Evolutionary conservation across 2,329 filamentous ascomycete genomes (phyloP), one percentile per base, ranked within the genome.

Genomic region (Bipolaris gigantea): DNA sequence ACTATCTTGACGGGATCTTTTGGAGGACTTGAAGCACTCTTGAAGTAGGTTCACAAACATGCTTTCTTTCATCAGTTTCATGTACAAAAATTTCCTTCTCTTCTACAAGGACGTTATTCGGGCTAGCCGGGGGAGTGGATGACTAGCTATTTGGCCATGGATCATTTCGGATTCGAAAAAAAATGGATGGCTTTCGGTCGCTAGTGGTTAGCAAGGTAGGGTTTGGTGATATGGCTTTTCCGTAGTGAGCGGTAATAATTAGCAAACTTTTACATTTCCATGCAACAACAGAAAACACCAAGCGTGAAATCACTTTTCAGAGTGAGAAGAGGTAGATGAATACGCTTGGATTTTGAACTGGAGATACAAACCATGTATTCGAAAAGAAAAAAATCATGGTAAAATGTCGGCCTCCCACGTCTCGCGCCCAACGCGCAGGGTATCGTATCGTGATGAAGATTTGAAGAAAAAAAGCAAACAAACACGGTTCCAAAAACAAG

Each of bases 1-100:
- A 15, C n/a, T 18, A 69, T 69, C 57, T 69, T 55, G 55, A 44
- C 50, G 30, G 34, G 56, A 56, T 47, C 35, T 63, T 61, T 62
- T 65, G 62, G 57, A 58, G 57, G 53, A 53, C 43, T 63, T 64
- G 60, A 56, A 49, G 58, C 62, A 44, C 49, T 32, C 39, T 51
- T 48, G 19, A 27, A 34, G 2, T 23, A 15, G 10, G 27, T 48
- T 27, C 43, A 53, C 36, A 34, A 8, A 35, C 34, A 33, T 27
- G n/a, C 16, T 11, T 13, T n/a, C 27, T 43, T 36, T 34, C 21
- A 6, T 30, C 48, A 50, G 21, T 25, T 40, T 38, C 63, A 59
- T 64, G 59, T 48, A 60, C 61, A 52, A 25, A 3, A 6, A 27
- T 50, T 21, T 51, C 60, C 60, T 35, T 42, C 42, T 55, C 50